Evolutionary conservation across 2,329 filamentous ascomycete species (phyloP), one percentile per base, ranked within the genome.

Genomic region (Teratosphaeria pseudoeucalypti): DNA sequence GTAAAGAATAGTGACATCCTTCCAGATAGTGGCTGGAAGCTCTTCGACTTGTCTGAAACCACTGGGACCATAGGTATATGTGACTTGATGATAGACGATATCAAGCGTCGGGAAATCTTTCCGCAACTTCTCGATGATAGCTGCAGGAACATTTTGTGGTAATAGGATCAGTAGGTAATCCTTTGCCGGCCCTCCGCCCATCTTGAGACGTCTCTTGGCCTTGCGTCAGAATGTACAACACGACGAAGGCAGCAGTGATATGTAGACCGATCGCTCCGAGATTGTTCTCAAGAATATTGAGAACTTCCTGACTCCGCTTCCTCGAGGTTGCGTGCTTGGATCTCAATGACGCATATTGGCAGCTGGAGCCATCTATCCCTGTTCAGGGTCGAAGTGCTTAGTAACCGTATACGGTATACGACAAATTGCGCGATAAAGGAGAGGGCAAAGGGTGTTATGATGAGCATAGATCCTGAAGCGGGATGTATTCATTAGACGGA

Each of bases 61-160:
- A 52, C 43, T 37, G 34, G 60, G 27, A 52, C 64, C 57, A 56
- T 54, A 19, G 7, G 64, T 63, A 55, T 64, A 71, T 2, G 60
- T 61, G 32, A 74, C 63, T 52, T 72, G 61, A 55, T 72, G 63
- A 62, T 74, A 81, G 10, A 71, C 73, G 56, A 81, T 69, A n/a
- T 77, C 71, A 61, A 80, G 71, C 65, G 76, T 66, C 6, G 74
- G 79, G 70, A 75, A 80, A 57, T 72, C 76, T 55, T 70, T 68
- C 43, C 67, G 74, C 57, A 79, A 73, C 56, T 67, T 66, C 54
- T 69, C 69, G 34, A 77, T 62, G 29, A 76, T 64, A 1, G 69
- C 64, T 27, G 68, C 70, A n/a, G 77, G 74, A 57, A 76, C 73
- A 7, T 67, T 64, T 19, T 68, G 64, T 16, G 72, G 71, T 37